Evolutionary conservation across 805 yeast genomes (phyloP), one percentile per base, ranked within the genome.

Genomic region (Kazachstania africana): DNA sequence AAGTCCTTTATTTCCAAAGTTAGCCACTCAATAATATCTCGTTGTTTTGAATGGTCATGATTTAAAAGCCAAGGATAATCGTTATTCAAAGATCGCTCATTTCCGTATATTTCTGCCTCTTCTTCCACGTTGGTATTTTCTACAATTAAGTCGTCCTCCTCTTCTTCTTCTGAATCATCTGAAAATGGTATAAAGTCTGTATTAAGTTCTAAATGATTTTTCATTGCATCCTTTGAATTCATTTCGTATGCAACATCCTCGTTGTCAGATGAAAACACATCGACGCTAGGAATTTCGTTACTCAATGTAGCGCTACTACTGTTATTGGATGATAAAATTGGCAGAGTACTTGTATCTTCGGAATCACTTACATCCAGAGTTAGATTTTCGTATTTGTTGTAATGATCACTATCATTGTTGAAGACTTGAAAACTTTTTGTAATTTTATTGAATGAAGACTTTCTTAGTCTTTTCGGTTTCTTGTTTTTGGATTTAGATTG

Each of bases 1-100:
- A 84, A 88, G 48, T 84, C 94, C 40, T 68, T 70, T 43, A 88
- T 81, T 50, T 88, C 98, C 59, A 69, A 63, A 4, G 91, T 78
- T 22, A 88, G 64, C 91, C 95, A 84, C 40, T 79, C 85, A 1
- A 87, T 76, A 21, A 85, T 73, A 45, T 81, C 88, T 42, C 68
- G 66, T 48, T 80, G 85, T 32, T 62, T 69, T 1, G 84, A 71
- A 48, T 82, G 93, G 43, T 81, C 85, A 39, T 75, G 80, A 39
- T 76, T 72, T 34, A 73, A 65, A 15, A 81, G 67, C 95, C 95
- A 85, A 0, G 94, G 94, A 38, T 48, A 58, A 29, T 56, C 61
- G 24, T 31, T 31, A 26, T 36, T 40, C 23, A 31, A 33, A 12
- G 26, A 21, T 26, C 32, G 32, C 8, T 32, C 47, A 4, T 35